Evolutionary conservation across 2,329 filamentous ascomycete species (phyloP).

Genomic region (Dactylellina drechsleri): DNA sequence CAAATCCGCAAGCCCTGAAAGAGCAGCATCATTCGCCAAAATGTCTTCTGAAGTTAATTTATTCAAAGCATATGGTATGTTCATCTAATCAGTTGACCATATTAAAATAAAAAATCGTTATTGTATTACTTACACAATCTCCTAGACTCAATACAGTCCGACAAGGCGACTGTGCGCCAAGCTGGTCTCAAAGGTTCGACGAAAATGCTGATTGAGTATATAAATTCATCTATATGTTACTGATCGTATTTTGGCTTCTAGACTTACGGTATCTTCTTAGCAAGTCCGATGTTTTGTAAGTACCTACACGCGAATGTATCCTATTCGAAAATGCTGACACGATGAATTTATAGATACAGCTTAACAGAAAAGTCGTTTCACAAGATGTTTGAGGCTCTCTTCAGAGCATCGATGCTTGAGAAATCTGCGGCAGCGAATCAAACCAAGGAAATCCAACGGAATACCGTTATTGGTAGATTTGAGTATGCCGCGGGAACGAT

Average conservation of each 20-base stretch:
- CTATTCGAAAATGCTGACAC: neutral
- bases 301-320: neutral
- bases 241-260: conserved; percentile 29
- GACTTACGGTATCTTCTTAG: conserved; percentile 56
- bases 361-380: conserved; percentile 82
- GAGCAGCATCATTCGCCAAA: conserved; percentile 3
- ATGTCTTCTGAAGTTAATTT: conserved; percentile 47
- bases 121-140: neutral
- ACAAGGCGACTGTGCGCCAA: conserved; percentile 55
- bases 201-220: neutral
- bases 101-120: neutral
- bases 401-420: conserved; percentile 74
- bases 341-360: too few species aligned
- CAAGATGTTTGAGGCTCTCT: conserved; percentile 81
- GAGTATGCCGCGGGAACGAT: conserved; percentile 76
- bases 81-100: neutral
- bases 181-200: conserved; percentile 54
- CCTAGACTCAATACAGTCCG: conserved; percentile 56
- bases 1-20: too few species aligned
- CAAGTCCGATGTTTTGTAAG: conserved; percentile 54
- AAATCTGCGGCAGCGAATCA: conserved; percentile 72
- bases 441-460: conserved; percentile 66
- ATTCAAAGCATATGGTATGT: conserved; percentile 38
- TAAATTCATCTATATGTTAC: neutral
- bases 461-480: conserved; percentile 69